phyloP scores from a whole-genome alignment of 129 eudicot genomes.

The Tagetes erecta region DNA sequence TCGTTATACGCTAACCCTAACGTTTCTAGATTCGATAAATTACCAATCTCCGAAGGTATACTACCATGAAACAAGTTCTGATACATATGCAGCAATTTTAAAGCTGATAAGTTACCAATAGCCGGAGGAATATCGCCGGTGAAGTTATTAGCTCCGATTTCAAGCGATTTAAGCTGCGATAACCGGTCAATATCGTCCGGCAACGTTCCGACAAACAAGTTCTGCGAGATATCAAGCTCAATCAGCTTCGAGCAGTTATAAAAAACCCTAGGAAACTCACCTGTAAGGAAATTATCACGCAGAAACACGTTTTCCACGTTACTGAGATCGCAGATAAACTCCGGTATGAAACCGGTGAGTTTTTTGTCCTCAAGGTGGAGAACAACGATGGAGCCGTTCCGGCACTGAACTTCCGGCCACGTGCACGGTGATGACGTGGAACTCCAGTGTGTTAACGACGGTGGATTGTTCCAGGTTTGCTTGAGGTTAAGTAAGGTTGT shows the following conservation, averaged over 20 bases:
- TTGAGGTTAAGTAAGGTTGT: conserved; percentile 59
- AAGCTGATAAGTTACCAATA: conserved; percentile 7
- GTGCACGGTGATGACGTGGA: conserved; percentile 61
- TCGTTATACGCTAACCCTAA: conserved; percentile 55
- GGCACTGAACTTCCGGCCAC: conserved; percentile 75
- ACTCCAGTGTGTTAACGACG: conserved; percentile 51
- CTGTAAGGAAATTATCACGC: conserved; percentile 42
- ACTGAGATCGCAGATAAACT: conserved; percentile 49
- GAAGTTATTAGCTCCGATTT: conserved; percentile 64
- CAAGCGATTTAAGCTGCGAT: conserved; percentile 33
- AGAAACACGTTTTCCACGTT: conserved; percentile 44
- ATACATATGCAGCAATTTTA: conserved; percentile 29
- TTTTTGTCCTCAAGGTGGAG: conserved; percentile 22
- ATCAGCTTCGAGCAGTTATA: conserved; percentile 54
- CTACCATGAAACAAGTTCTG: conserved; percentile 65
- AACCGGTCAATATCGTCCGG: conserved; percentile 62
- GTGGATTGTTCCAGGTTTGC: conserved; percentile 48
- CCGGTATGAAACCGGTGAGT: conserved; percentile 43
- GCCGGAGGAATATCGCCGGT: conserved; percentile 79
- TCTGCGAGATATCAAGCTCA: conserved; percentile 51
- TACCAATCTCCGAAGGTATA: conserved; percentile 66
- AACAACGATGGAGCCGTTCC: conserved; percentile 37
- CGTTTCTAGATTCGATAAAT: conserved; percentile 43
- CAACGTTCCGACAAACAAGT: conserved; percentile 50
- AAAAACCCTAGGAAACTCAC: conserved; percentile 55